Percentiles rank a stretch among this genome's conserved stretches.
These are phyloP conservation scores for Aegle marmelos DNA, from an alignment of 345 rosid species.

Conservation along the genomic window DNA sequence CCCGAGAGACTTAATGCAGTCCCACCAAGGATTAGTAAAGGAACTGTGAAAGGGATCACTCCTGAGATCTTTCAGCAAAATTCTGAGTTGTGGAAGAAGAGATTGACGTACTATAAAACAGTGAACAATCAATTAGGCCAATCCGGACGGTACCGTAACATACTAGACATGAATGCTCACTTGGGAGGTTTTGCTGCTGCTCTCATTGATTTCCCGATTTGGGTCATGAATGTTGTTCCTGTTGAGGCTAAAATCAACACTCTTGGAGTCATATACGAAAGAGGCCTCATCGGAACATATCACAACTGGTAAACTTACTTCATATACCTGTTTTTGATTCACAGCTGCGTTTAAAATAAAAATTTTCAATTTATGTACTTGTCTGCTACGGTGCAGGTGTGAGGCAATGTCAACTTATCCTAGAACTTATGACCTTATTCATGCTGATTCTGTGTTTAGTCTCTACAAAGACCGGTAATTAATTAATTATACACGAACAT, in stretches of 20 bases:
- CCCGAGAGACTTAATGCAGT: conserved; percentile 48
- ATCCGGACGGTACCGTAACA: conserved; percentile 49
- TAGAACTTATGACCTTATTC: conserved; percentile 63
- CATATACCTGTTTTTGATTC: background rate
- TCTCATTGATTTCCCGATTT: conserved; percentile 42
- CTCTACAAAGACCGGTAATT: conserved; percentile 51
- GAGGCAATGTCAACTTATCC: conserved; percentile 84
- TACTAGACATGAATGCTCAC: conserved; percentile 62
- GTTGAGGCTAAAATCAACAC: conserved; percentile 43
- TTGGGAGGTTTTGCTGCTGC: conserved; percentile 74
- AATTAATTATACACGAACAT: too few species aligned
- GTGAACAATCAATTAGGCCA: conserved; percentile 51
- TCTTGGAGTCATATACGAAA: conserved; percentile 56
- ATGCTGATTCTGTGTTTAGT: conserved; percentile 54
- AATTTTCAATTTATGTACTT: background rate
- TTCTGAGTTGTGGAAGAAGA: conserved; percentile 42
- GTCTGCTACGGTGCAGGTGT: conserved; percentile 36
- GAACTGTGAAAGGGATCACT: conserved; percentile 42
- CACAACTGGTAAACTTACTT: conserved; percentile 45
- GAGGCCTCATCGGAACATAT: conserved; percentile 67
- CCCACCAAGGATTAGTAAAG: conserved; percentile 59
- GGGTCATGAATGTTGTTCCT: conserved; percentile 75
- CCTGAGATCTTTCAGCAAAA: conserved; percentile 33
- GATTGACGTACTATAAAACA: conserved; percentile 46
- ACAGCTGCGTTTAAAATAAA: background rate